Evolutionary conservation across 1,284 basidiomycete species (phyloP).

Genomic region (Sanghuangporus baumii): DNA sequence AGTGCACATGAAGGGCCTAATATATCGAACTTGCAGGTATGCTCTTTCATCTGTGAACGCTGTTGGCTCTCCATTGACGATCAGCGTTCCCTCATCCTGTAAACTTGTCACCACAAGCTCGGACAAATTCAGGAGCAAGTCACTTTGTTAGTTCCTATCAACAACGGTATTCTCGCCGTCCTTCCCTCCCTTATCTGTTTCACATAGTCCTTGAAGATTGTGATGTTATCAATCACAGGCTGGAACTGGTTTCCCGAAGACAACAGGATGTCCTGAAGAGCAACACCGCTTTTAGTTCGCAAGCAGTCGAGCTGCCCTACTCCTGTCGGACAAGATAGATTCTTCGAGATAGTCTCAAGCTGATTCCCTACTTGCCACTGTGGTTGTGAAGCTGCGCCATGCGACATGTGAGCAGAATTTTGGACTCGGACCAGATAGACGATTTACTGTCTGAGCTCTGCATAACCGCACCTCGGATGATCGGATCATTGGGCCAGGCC

Average conservation of each 20-base stretch:
- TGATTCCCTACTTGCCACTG: constrained; percentile 38
- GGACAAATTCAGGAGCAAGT: not conserved
- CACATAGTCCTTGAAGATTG: constrained; percentile 37
- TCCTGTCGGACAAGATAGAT: constrained; percentile 32
- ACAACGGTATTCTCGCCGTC: constrained; percentile 35
- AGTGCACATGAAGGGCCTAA: not conserved
- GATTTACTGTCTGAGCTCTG: constrained; percentile 36
- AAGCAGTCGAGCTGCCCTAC: constrained; percentile 34
- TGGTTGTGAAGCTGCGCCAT: constrained; percentile 30
- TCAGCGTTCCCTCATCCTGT: constrained; percentile 39
- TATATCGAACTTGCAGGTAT: constrained; percentile 28
- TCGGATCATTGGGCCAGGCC: constrained; percentile 32
- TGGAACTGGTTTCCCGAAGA: constrained; percentile 37
- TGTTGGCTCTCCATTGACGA: constrained; percentile 38
- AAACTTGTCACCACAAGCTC: not conserved
- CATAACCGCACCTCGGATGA: constrained; percentile 37
- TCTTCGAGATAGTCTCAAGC: constrained; percentile 31
- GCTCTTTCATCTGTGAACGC: constrained; percentile 34
- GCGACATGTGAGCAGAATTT: not conserved
- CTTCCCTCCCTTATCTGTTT: constrained; percentile 30
- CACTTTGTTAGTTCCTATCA: constrained; percentile 38
- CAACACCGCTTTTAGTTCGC: constrained; percentile 29
- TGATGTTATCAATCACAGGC: constrained; percentile 39
- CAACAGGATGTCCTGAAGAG: constrained; percentile 29
- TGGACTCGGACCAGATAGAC: too few species aligned